Evolutionary conservation across 192 early-diverging fungal species (phyloP).

Genomic region (Geosiphon pyriformis): DNA sequence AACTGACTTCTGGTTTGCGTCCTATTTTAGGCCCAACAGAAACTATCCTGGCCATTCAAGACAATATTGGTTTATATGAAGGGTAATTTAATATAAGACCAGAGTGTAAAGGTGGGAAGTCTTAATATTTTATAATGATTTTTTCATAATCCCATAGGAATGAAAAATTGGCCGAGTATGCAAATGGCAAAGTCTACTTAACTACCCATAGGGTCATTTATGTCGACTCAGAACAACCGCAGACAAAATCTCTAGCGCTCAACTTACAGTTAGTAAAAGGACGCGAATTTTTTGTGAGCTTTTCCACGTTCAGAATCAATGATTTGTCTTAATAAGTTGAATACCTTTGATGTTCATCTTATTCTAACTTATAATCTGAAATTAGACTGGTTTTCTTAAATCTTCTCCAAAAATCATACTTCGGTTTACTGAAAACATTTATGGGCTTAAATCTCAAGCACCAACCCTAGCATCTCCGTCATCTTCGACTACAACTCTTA

Average conservation of each 20-base stretch:
- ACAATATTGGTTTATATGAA: constrained; percentile 63
- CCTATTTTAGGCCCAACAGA: constrained; percentile 51
- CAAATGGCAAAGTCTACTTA: constrained; percentile 68
- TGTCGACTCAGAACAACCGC: constrained; percentile 58
- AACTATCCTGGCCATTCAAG: constrained; percentile 51
- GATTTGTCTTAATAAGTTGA: background rate
- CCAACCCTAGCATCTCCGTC: constrained; percentile 13
- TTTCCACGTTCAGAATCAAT: background rate
- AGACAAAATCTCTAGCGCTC: constrained; percentile 50
- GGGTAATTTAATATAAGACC: constrained; percentile 32
- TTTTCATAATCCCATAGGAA: constrained; percentile 34
- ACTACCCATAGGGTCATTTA: constrained; percentile 73
- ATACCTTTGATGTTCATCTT: background rate
- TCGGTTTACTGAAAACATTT: constrained; percentile 14
- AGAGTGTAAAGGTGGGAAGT: background rate
- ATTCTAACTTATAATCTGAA: background rate
- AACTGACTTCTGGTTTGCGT: constrained; percentile 42
- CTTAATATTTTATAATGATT: background rate
- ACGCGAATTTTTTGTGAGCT: constrained; percentile 45
- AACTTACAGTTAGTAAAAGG: constrained; percentile 39
- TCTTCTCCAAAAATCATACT: constrained; percentile 49
- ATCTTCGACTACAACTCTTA: constrained; percentile 13
- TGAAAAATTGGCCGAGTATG: constrained; percentile 52
- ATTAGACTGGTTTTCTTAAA: constrained; percentile 49
- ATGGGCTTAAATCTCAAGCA: constrained; percentile 17